A percentile compares a stretch with the other conserved stretches of the same genome.
phyloP scores from a whole-genome alignment of 176 grass and related monocot genomes.

The Avena atlantica region DNA sequence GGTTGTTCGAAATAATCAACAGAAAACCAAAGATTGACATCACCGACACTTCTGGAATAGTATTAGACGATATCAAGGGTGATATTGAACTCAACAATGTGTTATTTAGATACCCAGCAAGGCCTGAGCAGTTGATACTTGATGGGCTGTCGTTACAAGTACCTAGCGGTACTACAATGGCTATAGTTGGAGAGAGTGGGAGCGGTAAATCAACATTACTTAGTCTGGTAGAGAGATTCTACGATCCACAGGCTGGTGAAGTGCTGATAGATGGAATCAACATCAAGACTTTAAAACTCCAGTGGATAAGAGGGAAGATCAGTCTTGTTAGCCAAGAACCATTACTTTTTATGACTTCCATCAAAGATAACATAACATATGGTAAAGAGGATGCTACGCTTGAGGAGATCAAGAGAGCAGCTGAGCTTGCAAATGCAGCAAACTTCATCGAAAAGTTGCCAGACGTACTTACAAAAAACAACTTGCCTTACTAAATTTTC shows the following conservation, averaged over 20 bases:
- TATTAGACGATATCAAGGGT: slow-evolving; percentile 65
- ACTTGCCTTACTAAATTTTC: slow-evolving; percentile 15
- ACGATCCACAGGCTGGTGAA: slow-evolving; percentile 73
- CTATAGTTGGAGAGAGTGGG: slow-evolving; percentile 86
- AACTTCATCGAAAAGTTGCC: slow-evolving; percentile 78
- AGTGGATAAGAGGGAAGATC: slow-evolving; percentile 74
- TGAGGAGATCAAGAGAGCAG: slow-evolving; percentile 79
- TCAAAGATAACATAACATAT: slow-evolving; percentile 80
- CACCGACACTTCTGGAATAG: slow-evolving; percentile 56
- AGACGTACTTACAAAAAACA: slow-evolving; percentile 51
- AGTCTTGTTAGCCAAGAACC: slow-evolving; percentile 90
- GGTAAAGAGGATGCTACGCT: slow-evolving; percentile 72
- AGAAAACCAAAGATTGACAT: slow-evolving; percentile 81
- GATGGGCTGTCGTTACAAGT: slow-evolving; percentile 55
- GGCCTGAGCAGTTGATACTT: slow-evolving; percentile 73
- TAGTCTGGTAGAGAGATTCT: slow-evolving; percentile 78
- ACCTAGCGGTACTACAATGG: slow-evolving; percentile 68
- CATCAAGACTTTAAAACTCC: slow-evolving; percentile 69
- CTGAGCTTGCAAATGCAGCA: slow-evolving; percentile 75
- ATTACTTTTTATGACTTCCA: slow-evolving; percentile 73
- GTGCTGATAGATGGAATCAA: slow-evolving; percentile 74
- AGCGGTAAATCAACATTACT: slow-evolving; percentile 86
- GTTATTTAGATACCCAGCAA: slow-evolving; percentile 75
- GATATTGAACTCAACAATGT: slow-evolving; percentile 68
- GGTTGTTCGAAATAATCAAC: slow-evolving; percentile 69